Base-by-base conservation (phyloP, 2,329 filamentous ascomycete species). In the Bipolaris bicolor region DNA sequence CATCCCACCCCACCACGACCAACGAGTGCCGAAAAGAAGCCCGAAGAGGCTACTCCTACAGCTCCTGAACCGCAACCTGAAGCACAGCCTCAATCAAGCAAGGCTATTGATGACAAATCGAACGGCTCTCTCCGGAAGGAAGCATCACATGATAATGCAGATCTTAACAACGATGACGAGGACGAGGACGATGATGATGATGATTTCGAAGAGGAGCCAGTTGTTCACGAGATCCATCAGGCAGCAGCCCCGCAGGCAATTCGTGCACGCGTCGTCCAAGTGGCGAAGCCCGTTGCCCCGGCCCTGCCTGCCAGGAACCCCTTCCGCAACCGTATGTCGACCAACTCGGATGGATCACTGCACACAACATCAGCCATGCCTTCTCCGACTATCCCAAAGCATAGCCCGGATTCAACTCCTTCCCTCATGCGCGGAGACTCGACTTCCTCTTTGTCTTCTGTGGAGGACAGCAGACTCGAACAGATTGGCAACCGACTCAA, bases 261-360 rank as follows among this genome's bases (percentile, higher is more conserved):
- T 37, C 89, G 90, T 70, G 91, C 92, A 22, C 89, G 89, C 49
- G 81, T 97, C 49, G 91, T 97, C 26, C 92, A 87, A 44, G 96
- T 97, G 57, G 87, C 90, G 11, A 96, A 94, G 78, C 85, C 92
- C 34, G 77, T 88, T 1, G 86, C 91, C 1, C 92, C 93, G 1
- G 87, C 90, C 7, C 83, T 97, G 11, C 93, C 93, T 1, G 83
- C 86, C 3, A 83, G 92, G 46, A 96, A 90, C 70, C 89, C 91
- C 1, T 87, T 88, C 58, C 78, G 80, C 39, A 76, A 71, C 52
- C 64, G 76, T 18, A 63, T 77, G 22, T 75, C 76, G 45, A 68
- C 78, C 52, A 65, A 68, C 43, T 71, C 73, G 0, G 69, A 70
- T 29, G 60, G 63, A 11, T 69, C 68, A 16, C 64, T 60, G n/a